Conservation (phyloP, 768 basidiomycete species). For the Xerocomellus intermedius region DNA sequence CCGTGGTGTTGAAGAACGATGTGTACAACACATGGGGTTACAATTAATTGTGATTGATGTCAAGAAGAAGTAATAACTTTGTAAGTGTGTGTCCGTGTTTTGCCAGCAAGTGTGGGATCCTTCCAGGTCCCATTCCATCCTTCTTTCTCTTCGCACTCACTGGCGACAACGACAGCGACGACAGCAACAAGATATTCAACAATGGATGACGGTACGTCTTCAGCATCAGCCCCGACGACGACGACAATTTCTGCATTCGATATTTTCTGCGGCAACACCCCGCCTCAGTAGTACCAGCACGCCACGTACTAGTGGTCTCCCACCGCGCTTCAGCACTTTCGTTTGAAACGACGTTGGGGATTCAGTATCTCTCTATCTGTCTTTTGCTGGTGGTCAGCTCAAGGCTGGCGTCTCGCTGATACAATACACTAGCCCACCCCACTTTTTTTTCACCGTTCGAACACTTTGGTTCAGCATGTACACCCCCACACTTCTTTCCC, state of each 20-base stretch:
- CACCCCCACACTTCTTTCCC: conserved; percentile 18
- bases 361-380: conserved; percentile 17
- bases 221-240: conserved; percentile 73
- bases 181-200: conserved; percentile 35
- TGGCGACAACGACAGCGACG: conserved; percentile 16
- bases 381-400: conserved; percentile 31
- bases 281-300: conserved; percentile 34
- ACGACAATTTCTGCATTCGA: conserved; percentile 49
- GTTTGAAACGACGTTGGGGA: conserved; percentile 29
- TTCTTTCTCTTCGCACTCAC: conserved; percentile 1
- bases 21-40: too few species aligned
- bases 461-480: conserved; percentile 10
- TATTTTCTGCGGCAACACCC: conserved; percentile 39
- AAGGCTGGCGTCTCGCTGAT: conserved; percentile 33
- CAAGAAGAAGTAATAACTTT: not conserved
- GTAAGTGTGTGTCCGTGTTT: conserved; percentile 23
- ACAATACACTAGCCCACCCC: conserved; percentile 8
- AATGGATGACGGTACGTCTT: conserved; percentile 77
- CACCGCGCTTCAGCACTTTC: conserved; percentile 31
- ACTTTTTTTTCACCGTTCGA: conserved; percentile 12
- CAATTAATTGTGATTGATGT: too few species aligned
- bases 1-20: too few species aligned
- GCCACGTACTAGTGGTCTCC: conserved; percentile 28
- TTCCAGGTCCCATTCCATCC: not conserved
- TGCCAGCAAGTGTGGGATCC: not conserved